phyloP scores from a whole-genome alignment of 176 grass and related monocot species.

The Triticum monococcum region DNA sequence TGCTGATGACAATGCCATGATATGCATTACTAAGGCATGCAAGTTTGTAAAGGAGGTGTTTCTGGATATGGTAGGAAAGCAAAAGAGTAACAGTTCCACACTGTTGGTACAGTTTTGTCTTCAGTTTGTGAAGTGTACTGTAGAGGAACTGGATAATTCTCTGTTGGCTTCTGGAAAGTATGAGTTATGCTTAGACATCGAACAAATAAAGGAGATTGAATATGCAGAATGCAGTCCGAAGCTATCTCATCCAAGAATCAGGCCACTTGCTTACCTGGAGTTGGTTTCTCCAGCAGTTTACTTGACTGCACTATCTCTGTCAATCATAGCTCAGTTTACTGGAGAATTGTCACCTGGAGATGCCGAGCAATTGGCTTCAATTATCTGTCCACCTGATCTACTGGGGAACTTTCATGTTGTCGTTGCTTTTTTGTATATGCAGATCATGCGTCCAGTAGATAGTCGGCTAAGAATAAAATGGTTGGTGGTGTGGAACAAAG shows the following conservation, averaged over 20 bases:
- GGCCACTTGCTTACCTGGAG: constrained; percentile 31
- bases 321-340: constrained; percentile 40
- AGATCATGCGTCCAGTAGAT: not conserved
- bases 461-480: constrained; percentile 22
- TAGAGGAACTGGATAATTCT: constrained; percentile 48
- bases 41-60: constrained; percentile 54
- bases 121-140: constrained; percentile 43
- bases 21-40: constrained; percentile 46
- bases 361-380: constrained; percentile 25
- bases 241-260: constrained; percentile 23
- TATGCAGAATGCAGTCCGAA: constrained; percentile 26
- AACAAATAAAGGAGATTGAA: constrained; percentile 40
- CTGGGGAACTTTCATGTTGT: constrained; percentile 25
- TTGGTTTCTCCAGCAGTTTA: constrained; percentile 62
- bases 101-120: constrained; percentile 41
- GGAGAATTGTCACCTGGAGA: constrained; percentile 25
- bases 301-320: constrained; percentile 33
- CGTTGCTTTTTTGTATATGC: constrained; percentile 49
- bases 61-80: constrained; percentile 38
- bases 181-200: constrained; percentile 42
- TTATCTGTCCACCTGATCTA: constrained; percentile 12
- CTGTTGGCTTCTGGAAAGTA: constrained; percentile 37
- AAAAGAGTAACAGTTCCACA: constrained; percentile 28
- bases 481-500: constrained; percentile 46
- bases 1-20: constrained; percentile 20